A percentile compares a stretch with the other conserved stretches of the same genome.
Conservation (phyloP, 352 stramenopile species). For the Pythium dissimile region DNA sequence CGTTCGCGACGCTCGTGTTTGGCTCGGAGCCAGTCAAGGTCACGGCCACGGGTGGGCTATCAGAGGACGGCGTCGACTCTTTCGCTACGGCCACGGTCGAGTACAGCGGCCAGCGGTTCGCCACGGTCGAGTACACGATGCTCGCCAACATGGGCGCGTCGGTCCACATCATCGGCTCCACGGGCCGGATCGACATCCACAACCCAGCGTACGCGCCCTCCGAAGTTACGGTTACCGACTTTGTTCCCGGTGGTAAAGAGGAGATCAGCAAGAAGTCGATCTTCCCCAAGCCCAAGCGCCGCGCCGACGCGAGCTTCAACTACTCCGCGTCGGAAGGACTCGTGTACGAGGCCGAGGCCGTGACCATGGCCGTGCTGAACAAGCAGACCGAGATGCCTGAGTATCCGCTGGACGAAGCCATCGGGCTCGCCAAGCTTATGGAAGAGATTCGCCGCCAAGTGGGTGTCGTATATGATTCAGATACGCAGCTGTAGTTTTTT, state of each 20-base stretch:
- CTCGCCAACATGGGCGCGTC: slow-evolving; percentile 56
- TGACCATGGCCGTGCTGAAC: slow-evolving; percentile 52
- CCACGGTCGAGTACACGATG: slow-evolving; percentile 58
- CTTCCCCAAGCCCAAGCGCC: slow-evolving; percentile 46
- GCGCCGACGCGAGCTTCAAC: slow-evolving; percentile 33
- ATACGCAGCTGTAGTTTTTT: slow-evolving; percentile 16
- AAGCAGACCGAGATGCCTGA: slow-evolving; percentile 47
- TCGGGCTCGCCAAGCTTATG: slow-evolving; percentile 64
- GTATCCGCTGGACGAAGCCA: slow-evolving; percentile 57
- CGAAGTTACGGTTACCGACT: slow-evolving; percentile 41
- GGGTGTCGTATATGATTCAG: slow-evolving; percentile 48
- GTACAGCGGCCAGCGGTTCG: slow-evolving; percentile 41
- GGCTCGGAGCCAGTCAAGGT: slow-evolving; percentile 43
- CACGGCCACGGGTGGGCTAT: slow-evolving; percentile 39
- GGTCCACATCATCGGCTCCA: slow-evolving; percentile 67
- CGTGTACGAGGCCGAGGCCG: slow-evolving; percentile 65
- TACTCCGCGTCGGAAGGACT: slow-evolving; percentile 74
- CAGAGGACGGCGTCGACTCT: slow-evolving; percentile 45
- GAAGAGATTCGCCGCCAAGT: slow-evolving; percentile 62
- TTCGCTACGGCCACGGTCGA: slow-evolving; percentile 51
- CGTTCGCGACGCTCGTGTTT: slow-evolving; percentile 63
- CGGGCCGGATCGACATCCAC: slow-evolving; percentile 64
- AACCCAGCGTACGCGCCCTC: slow-evolving; percentile 56
- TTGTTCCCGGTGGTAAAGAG: slow-evolving; percentile 25
- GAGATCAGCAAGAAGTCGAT: slow-evolving; percentile 25